These are phyloP conservation scores for Williopsis jadinii DNA, from an alignment of 1,139 yeast genomes.

Conservation along the genomic window DNA sequence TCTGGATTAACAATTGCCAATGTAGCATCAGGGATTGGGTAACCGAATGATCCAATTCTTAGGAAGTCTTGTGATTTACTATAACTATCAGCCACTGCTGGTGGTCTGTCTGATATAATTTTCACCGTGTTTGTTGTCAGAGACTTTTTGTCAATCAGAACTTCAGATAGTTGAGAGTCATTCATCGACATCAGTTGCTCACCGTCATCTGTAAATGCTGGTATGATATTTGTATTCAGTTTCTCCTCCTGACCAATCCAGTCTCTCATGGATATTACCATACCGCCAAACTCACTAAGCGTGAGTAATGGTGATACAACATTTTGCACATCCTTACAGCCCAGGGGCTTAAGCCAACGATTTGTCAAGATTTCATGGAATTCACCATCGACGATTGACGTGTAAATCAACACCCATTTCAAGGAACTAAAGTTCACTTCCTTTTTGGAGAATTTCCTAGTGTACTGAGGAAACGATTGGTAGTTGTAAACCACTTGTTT, in stretches of 20 bases:
- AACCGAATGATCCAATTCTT: conserved; percentile 88
- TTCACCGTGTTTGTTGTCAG: conserved; percentile 73
- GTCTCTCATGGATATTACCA: conserved; percentile 86
- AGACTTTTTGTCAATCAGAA: conserved; percentile 75
- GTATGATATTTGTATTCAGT: conserved; percentile 38
- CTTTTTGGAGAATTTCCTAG: conserved; percentile 71
- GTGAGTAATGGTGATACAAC: conserved; percentile 89
- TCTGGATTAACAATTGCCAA: conserved; percentile 94
- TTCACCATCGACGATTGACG: conserved; percentile 91
- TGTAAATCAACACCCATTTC: conserved; percentile 85
- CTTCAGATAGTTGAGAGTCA: conserved; percentile 44
- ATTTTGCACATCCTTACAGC: conserved; percentile 69
- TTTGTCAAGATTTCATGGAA: conserved; percentile 87
- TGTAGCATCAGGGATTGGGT: conserved; percentile 89
- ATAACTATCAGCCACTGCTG: conserved; percentile 43
- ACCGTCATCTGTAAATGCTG: conserved; percentile 26
- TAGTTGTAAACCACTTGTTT: conserved; percentile 92
- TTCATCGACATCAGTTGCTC: conserved; percentile 12
- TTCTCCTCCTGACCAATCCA: conserved; percentile 73
- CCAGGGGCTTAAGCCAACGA: conserved; percentile 85
- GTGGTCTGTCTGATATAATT: conserved; percentile 56
- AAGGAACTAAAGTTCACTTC: conserved; percentile 75
- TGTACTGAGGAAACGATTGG: conserved; percentile 81
- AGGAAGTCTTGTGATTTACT: conserved; percentile 38
- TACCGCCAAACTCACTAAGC: conserved; percentile 91